Conservation (phyloP, 2,329 filamentous ascomycete genomes). For the Colletotrichum camelliae region DNA sequence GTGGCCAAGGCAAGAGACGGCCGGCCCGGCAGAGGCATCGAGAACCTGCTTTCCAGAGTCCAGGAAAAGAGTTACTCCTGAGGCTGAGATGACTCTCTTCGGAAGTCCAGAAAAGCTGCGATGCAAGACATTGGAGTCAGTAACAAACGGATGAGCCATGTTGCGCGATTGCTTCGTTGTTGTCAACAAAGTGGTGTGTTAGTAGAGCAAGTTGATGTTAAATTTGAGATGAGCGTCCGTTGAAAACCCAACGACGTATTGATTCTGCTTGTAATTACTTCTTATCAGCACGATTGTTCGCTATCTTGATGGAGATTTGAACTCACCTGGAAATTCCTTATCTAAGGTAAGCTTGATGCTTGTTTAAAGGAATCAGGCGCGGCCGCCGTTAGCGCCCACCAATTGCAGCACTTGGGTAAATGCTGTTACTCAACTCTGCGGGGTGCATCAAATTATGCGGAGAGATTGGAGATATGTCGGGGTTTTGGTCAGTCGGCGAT, state of each 20-base stretch:
- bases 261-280: not conserved
- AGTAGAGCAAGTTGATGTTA: not conserved
- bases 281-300: not conserved
- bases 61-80: not conserved
- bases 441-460: not conserved
- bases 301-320: not conserved
- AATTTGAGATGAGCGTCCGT: not conserved
- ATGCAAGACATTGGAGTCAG: conserved; percentile 8
- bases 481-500: not conserved
- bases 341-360: not conserved
- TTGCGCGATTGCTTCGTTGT: not conserved
- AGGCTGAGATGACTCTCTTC: not conserved
- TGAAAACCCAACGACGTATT: not conserved
- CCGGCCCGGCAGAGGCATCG: conserved; percentile 5
- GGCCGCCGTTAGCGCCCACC: not conserved
- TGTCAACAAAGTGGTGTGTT: too few relatives aligned
- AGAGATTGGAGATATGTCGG: not conserved
- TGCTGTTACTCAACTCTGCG: not conserved
- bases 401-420: not conserved
- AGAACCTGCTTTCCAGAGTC: not conserved
- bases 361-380: not conserved
- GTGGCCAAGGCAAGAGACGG: conserved; percentile 5
- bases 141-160: conserved; percentile 2
- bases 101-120: not conserved
- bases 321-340: not conserved